Evolutionary conservation across 2,329 filamentous ascomycete genomes (phyloP).

Genomic region (Scleromitrula shiraiana): DNA sequence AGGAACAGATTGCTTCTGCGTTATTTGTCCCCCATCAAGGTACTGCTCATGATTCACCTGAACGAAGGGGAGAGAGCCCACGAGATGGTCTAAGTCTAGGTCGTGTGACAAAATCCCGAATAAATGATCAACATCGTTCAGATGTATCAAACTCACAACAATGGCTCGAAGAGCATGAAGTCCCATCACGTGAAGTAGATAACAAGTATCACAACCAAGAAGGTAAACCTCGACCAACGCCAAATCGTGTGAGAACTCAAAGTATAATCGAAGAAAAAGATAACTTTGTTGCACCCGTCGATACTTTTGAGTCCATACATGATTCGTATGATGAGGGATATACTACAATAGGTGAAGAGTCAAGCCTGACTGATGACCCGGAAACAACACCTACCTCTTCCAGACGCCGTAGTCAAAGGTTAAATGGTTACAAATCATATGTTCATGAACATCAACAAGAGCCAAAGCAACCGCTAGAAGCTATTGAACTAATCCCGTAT

Average conservation of each 20-base stretch:
- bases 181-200: constrained; percentile 32
- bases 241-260: constrained; percentile 15
- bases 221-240: constrained; percentile 12
- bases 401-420: constrained; percentile 31
- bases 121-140: constrained; percentile 11
- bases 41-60: constrained; percentile 36
- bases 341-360: constrained; percentile 21
- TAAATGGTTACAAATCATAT: constrained; percentile 37
- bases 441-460: constrained; percentile 42
- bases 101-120: constrained; percentile 5
- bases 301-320: constrained; percentile 12
- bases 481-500: constrained; percentile 94
- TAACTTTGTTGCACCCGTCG: constrained; percentile 5
- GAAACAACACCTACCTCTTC: constrained; percentile 27
- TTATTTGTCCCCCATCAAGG: constrained; percentile 73
- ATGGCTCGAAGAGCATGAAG: constrained; percentile 29
- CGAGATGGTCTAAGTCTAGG: constrained; percentile 13
- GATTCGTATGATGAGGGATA: constrained; percentile 22
- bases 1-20: constrained; percentile 82
- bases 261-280: constrained; percentile 12
- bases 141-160: constrained; percentile 27
- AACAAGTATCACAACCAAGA: constrained; percentile 17
- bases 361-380: constrained; percentile 20
- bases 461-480: constrained; percentile 58
- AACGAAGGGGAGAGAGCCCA: constrained; percentile 21